phyloP scores from a whole-genome alignment of 2,329 filamentous ascomycete species.

The Fusarium coicis region DNA sequence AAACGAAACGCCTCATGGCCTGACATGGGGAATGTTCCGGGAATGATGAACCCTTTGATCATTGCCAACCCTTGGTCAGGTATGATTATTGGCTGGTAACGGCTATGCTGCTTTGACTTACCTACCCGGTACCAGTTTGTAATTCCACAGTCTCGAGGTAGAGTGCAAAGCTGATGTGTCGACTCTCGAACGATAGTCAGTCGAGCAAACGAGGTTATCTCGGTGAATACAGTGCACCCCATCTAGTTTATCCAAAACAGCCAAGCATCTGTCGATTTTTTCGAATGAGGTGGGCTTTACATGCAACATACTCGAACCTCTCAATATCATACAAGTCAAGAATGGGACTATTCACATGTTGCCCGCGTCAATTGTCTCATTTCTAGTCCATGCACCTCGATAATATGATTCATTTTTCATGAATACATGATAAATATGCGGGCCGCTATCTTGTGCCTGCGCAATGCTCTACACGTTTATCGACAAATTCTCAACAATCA shows the following conservation, averaged over 20 bases:
- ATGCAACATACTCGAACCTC: background rate
- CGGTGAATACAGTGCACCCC: accelerated
- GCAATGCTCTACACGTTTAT: background rate
- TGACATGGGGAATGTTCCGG: conserved; percentile 17
- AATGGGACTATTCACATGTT: background rate
- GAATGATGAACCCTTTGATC: background rate
- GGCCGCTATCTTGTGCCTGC: background rate
- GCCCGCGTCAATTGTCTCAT: background rate
- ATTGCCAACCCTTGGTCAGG: background rate
- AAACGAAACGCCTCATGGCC: conserved; percentile 14
- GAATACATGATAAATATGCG: background rate
- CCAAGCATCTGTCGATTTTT: background rate
- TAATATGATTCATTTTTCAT: background rate
- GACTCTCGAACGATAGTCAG: background rate
- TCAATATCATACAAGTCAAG: background rate
- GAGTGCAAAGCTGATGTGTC: background rate
- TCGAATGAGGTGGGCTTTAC: background rate
- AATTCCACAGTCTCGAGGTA: background rate
- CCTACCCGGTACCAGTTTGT: conserved; percentile 1
- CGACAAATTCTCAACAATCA: background rate
- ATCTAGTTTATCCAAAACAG: background rate
- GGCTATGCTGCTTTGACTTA: background rate
- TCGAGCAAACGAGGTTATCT: background rate
- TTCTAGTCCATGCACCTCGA: background rate
- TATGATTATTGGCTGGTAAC: conserved; percentile 3